Evolutionary conservation across 306 rosid species (phyloP), one percentile per base, ranked within the genome.

Genomic region (Dryas alaskensis): DNA sequence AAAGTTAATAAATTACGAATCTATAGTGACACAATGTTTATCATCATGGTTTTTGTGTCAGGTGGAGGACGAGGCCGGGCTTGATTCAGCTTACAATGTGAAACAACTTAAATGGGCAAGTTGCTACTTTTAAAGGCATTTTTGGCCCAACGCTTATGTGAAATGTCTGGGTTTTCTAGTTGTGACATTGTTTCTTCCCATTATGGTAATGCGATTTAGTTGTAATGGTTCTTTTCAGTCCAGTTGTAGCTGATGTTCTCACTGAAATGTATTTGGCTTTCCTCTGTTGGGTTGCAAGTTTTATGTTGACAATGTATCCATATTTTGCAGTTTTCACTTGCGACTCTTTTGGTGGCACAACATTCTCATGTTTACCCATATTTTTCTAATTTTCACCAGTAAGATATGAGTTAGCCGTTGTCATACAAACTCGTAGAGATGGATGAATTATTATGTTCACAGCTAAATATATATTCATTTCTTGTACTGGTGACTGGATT

Each of bases 51-150:
- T 59, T 59, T 16, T 4, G 45, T 58, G 64, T 72, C 78, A 85
- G 86, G 88, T 80, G 84, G 81, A 76, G 94, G 94, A 17, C 81
- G 94, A 60, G 92, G 94, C 49, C 87, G 90, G 63, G 92, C 87
- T 48, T 86, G 81, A 82, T 82, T 78, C 55, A 39, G 54, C 71
- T 78, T 25, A 14, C 5, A 14, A 5, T 13, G 76, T 8, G 45
- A 61, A 44, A 70, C 58, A 45, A 16, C 37, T 10, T 44, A 31
- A 47, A 72, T 47, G 67, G 67, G 67, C 76, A 31, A 72, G 57
- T 46, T 72, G 58, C 89, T 73, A 73, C 72, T 77, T 83, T 79
- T 86, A 58, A 72, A 77, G 83, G 89, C 93, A 75, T 79, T 60
- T 71, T 70, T 76, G 76, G 83, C 84, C 67, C 6, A 59, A 45